Evolutionary conservation across 352 stramenopile species (phyloP), one percentile per base, ranked within the genome.

Genomic region (Globisporangium heterothallicum): DNA sequence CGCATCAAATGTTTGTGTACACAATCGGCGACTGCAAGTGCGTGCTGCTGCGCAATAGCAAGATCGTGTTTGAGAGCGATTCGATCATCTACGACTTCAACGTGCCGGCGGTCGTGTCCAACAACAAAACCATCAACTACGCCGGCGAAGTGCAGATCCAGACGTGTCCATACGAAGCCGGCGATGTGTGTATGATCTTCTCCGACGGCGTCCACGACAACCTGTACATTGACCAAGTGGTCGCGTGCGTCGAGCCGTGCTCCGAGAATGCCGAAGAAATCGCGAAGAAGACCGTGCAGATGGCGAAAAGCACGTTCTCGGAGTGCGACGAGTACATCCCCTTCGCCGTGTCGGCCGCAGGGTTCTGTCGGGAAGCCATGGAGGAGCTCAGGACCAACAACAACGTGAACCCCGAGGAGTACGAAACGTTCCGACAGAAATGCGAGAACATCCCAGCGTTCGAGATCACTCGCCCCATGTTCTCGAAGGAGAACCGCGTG

Each of bases 61-160:
- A 61, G 42, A 68, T 94, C 45, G 70, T 92, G 44, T 94, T 92
- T 45, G 84, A 94, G 58, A 92, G 81, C 55, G 84, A 94, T 61
- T 91, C 84, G 18, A 90, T 92, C 51, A 87, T 94, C 54, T 94
- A 94, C 73, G 84, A 92, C 61, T 94, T 94, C 66, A 94, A 94
- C 57, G 84, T 94, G 18, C 84, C 84, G 0, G 84, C 84, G 0
- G 84, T 94, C 29, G 84, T 94, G 7, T 92, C 79, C 14, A 94
- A 75, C 57, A 89, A 92, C 61, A 74, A 91, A 54, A 59, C 79
- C 6, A 91, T 92, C 52, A 92, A 92, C 64, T 94, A 93, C 53
- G 55, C 63, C 1, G 69, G 68, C 16, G 74, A 86, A 12, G 69
- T 91, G 40, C 63, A 86, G 53, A 73, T 94, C 42, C 78, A 94